These are phyloP conservation scores for Colletotrichum nymphaeae DNA, from an alignment of 2,329 filamentous ascomycete genomes.

Conservation along the genomic window DNA sequence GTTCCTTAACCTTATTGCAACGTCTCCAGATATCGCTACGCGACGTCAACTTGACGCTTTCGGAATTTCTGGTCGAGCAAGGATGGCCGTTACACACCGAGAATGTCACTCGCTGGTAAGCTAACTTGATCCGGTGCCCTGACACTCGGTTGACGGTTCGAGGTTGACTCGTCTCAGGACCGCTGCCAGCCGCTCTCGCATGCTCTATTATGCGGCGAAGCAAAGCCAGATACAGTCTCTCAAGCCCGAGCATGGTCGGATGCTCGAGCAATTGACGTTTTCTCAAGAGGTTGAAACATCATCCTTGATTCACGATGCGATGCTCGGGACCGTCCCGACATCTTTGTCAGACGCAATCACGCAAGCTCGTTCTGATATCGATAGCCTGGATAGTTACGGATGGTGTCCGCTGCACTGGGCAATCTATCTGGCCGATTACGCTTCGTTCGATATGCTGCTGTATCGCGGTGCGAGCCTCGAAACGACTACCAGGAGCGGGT, in stretches of 20 bases:
- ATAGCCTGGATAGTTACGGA: slow-evolving; percentile 1
- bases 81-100: neutral
- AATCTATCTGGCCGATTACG: slow-evolving; percentile 6
- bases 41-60: neutral
- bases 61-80: slow-evolving; percentile 10
- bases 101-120: slow-evolving; percentile 8
- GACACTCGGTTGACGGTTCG: too few relatives aligned
- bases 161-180: neutral
- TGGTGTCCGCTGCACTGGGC: slow-evolving; percentile 17
- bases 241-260: neutral
- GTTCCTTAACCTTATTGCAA: too few relatives aligned
- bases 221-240: slow-evolving; percentile 1
- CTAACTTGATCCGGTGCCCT: neutral
- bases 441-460: neutral
- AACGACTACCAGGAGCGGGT: neutral
- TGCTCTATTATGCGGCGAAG: slow-evolving; percentile 10
- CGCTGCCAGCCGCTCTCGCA: neutral
- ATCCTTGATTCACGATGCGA: slow-evolving; percentile 14
- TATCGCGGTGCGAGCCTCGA: neutral
- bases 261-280: slow-evolving; percentile 1
- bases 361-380: slow-evolving; percentile 4
- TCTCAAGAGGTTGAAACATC: neutral
- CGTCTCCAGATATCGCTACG: slow-evolving; percentile 1
- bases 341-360: slow-evolving; percentile 8
- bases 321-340: neutral